Evolutionary conservation across 768 basidiomycete genomes (phyloP).

Genomic region (Phanerodontia chrysosporium): DNA sequence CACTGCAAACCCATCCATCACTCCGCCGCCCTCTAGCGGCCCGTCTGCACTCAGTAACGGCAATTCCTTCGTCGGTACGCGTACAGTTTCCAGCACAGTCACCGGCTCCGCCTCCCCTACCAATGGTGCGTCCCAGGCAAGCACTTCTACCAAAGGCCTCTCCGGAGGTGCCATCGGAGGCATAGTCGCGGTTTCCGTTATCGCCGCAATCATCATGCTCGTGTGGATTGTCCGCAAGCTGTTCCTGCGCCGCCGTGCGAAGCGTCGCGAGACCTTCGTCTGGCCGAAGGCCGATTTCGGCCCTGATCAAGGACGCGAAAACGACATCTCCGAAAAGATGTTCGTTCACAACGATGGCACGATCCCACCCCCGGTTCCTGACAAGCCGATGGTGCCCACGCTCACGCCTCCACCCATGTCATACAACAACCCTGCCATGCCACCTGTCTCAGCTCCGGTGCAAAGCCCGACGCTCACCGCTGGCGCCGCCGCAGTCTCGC

Average conservation of each 20-base stretch:
- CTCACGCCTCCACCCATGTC: constrained; percentile 21
- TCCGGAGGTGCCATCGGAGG: constrained; percentile 53
- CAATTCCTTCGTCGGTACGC: background rate
- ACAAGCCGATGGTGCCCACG: background rate
- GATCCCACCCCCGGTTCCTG: constrained; percentile 1
- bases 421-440: constrained; percentile 29
- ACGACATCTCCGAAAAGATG: constrained; percentile 13
- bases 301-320: constrained; percentile 9
- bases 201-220: constrained; percentile 33
- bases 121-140: background rate
- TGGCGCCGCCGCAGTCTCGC: constrained; percentile 16
- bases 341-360: constrained; percentile 12
- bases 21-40: background rate
- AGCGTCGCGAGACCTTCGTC: constrained; percentile 33
- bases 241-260: constrained; percentile 40
- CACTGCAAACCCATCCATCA: background rate
- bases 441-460: constrained; percentile 11
- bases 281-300: constrained; percentile 19
- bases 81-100: background rate
- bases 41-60: background rate
- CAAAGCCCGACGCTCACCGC: constrained; percentile 11
- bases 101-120: background rate
- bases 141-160: constrained; percentile 22
- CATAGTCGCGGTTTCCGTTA: constrained; percentile 41
- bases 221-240: constrained; percentile 47